Conservation (phyloP, 176 grass and related monocot genomes). For the Sorghum bicolor region Sorghum_bicolor_NCBIv3 NC_012876.2:60218501-60219000, state of each 20-base stretch:
- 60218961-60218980: neutral
- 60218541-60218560: slow-evolving; percentile 77
- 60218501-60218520: slow-evolving; percentile 91
- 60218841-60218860: neutral
- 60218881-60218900: neutral
- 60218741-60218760: neutral
- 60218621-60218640: slow-evolving; percentile 92
- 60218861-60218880: neutral
- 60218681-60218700: neutral
- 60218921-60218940: neutral
- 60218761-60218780: neutral
- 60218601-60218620: slow-evolving; percentile 77
- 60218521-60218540: slow-evolving; percentile 88
- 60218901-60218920: neutral
- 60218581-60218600: slow-evolving; percentile 72
- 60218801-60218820: neutral
- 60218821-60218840: no score
- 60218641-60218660: slow-evolving; percentile 51
- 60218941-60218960: neutral
- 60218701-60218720: neutral
- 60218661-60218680: neutral
- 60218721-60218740: neutral
- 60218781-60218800: neutral
- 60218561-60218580: slow-evolving; percentile 78
- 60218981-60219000: neutral